phyloP scores from a whole-genome alignment of 306 rosid genomes.

The Trifolium fragiferum region DNA sequence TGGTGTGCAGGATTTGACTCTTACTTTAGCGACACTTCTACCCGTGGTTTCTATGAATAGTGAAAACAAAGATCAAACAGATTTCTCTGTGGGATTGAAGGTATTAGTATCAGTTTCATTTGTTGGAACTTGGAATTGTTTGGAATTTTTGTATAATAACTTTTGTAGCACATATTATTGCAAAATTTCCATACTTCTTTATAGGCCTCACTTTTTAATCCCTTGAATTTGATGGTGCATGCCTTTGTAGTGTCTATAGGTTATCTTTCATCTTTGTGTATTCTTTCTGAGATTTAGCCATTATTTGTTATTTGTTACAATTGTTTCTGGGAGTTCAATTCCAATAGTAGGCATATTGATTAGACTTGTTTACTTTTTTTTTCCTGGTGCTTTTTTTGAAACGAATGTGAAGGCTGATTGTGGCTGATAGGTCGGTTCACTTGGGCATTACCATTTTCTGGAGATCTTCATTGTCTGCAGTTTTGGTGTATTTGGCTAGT shows the following conservation, averaged over 20 bases:
- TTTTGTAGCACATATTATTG: conserved; percentile 28
- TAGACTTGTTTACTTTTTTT: not conserved
- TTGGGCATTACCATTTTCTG: conserved; percentile 31
- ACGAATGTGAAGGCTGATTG: conserved; percentile 5
- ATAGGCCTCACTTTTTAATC: conserved; percentile 10
- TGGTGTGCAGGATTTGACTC: conserved; percentile 72
- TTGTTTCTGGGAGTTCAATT: conserved; percentile 39
- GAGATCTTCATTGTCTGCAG: conserved; percentile 23
- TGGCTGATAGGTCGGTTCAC: conserved; percentile 32
- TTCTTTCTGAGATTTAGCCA: conserved; percentile 27
- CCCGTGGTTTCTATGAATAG: conserved; percentile 75
- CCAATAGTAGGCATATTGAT: conserved; percentile 28
- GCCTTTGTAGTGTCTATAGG: not conserved
- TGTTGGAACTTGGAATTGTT: conserved; percentile 29
- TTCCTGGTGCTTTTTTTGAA: conserved; percentile 23
- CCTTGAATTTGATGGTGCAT: conserved; percentile 38
- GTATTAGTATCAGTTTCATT: conserved; percentile 46
- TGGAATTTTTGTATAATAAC: conserved; percentile 24
- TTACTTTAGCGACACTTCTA: conserved; percentile 75
- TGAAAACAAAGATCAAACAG: conserved; percentile 79
- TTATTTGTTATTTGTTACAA: conserved; percentile 26
- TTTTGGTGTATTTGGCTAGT: conserved; percentile 30
- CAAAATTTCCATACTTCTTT: conserved; percentile 24
- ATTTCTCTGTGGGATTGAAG: conserved; percentile 85
- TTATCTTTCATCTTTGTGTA: conserved; percentile 24